These are phyloP conservation scores for Boechera divaricarpa DNA, from an alignment of 345 rosid genomes.

Conservation along the genomic window DNA sequence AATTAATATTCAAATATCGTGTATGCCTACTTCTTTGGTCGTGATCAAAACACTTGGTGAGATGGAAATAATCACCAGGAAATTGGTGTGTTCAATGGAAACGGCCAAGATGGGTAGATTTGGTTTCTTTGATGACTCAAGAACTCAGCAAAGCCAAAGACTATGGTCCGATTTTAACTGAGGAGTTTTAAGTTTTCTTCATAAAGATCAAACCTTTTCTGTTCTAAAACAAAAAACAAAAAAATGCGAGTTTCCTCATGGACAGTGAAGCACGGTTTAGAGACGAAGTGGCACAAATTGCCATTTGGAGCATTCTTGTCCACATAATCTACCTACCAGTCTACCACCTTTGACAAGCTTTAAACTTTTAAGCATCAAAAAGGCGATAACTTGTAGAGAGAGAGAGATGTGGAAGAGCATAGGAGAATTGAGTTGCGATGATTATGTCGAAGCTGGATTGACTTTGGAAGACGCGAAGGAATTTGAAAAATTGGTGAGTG, in stretches of 20 bases:
- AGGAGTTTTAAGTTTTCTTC: neutral
- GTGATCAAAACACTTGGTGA: neutral
- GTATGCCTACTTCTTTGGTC: no score
- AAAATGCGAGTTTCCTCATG: neutral
- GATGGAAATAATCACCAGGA: neutral
- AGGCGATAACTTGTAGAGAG: neutral
- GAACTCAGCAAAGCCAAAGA: conserved; percentile 29
- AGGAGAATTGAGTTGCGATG: conserved; percentile 55
- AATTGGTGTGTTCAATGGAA: conserved; percentile 1
- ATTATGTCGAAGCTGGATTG: conserved; percentile 61
- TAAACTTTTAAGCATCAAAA: neutral
- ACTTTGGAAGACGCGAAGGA: conserved; percentile 51
- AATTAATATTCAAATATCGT: no score
- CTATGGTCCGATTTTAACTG: conserved; percentile 9
- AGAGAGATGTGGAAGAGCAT: conserved; percentile 48
- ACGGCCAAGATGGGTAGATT: conserved; percentile 12
- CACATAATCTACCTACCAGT: conserved; percentile 29
- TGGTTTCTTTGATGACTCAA: conserved; percentile 9
- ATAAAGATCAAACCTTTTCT: conserved; percentile 1
- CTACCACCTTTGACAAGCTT: neutral
- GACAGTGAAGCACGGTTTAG: neutral
- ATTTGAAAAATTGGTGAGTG: conserved; percentile 46
- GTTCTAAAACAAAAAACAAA: neutral
- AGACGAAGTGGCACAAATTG: neutral
- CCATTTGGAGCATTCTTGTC: conserved; percentile 15